A percentile compares a stretch with the other conserved stretches of the same genome.
These are phyloP conservation scores for Xylariaceae sp. DNA, from an alignment of 2,329 filamentous ascomycete genomes.

Conservation along the genomic window DNA sequence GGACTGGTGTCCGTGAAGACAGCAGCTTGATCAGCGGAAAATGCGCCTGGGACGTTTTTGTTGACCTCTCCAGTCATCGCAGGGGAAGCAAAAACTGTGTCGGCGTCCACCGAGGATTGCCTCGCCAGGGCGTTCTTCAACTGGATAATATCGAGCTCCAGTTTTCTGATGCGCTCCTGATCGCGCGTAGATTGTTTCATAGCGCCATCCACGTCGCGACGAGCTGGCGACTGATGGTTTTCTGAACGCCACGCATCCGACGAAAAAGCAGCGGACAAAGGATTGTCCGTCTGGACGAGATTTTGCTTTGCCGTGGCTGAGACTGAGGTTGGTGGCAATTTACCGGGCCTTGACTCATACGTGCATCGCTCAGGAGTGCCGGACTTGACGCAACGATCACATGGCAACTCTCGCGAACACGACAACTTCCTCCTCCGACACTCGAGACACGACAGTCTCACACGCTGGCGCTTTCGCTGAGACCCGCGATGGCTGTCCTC, in stretches of 20 bases:
- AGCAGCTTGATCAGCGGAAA: constrained; percentile 22
- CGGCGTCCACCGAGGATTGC: constrained; percentile 45
- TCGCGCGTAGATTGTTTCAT: constrained; percentile 43
- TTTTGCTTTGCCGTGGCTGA: constrained; percentile 41
- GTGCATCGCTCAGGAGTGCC: constrained; percentile 55
- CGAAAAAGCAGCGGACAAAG: constrained; percentile 35
- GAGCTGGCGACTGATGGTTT: constrained; percentile 31
- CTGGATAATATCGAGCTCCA: constrained; percentile 55
- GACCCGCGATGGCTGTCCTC: constrained; percentile 31
- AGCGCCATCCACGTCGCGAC: constrained; percentile 33
- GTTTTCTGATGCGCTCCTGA: constrained; percentile 52
- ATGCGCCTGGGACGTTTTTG: constrained; percentile 34
- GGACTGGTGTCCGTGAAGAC: constrained; percentile 32
- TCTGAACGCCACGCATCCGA: constrained; percentile 22
- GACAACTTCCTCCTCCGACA: constrained; percentile 57
- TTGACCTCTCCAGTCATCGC: constrained; percentile 42
- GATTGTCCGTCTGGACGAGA: constrained; percentile 42
- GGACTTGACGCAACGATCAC: constrained; percentile 58
- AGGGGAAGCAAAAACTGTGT: constrained; percentile 45
- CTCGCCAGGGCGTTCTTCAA: constrained; percentile 48
- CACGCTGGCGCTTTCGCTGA: constrained; percentile 53
- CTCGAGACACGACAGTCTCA: constrained; percentile 55
- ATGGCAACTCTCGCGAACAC: constrained; percentile 57
- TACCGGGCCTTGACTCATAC: constrained; percentile 48
- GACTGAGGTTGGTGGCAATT: constrained; percentile 12